A percentile compares a stretch with the other conserved stretches of the same genome.
phyloP scores from a whole-genome alignment of 352 stramenopile species.

The Bremia lactucae region DNA sequence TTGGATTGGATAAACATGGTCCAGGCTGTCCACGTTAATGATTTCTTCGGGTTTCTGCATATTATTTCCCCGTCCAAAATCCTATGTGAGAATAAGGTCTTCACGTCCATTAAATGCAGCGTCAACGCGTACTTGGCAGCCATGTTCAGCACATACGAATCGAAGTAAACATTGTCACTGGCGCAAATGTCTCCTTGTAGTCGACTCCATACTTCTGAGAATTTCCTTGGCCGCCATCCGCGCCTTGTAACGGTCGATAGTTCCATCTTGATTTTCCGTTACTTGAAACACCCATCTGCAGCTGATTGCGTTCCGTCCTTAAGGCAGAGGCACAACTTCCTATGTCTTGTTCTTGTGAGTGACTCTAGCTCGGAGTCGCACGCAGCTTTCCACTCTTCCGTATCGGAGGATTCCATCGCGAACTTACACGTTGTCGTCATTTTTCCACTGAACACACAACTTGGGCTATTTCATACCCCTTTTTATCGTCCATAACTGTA shows the following conservation, averaged over 20 bases:
- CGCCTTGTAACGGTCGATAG: not conserved
- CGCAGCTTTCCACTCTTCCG: not conserved
- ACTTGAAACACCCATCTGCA: not conserved
- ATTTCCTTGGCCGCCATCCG: not conserved
- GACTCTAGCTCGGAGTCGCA: not conserved
- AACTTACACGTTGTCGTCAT: not conserved
- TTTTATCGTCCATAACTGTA: too few relatives aligned
- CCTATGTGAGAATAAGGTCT: not conserved
- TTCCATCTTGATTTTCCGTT: not conserved
- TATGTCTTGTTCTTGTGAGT: not conserved
- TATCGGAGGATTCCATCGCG: not conserved
- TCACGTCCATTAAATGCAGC: not conserved
- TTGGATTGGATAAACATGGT: too few relatives aligned
- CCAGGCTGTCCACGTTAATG: too few relatives aligned
- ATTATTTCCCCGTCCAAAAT: not conserved
- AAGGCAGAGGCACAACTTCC: not conserved
- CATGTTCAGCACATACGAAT: not conserved
- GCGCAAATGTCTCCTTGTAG: not conserved
- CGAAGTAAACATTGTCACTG: not conserved
- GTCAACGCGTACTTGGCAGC: not conserved
- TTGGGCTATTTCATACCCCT: too few relatives aligned
- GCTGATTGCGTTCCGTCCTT: not conserved
- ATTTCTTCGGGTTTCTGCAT: not conserved
- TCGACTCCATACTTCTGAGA: not conserved
- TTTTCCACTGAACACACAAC: not conserved